A percentile compares a stretch with the other conserved stretches of the same genome.
These are phyloP conservation scores for Boletus tylopilopsis DNA, from an alignment of 768 basidiomycete species.

Conservation along the genomic window DNA sequence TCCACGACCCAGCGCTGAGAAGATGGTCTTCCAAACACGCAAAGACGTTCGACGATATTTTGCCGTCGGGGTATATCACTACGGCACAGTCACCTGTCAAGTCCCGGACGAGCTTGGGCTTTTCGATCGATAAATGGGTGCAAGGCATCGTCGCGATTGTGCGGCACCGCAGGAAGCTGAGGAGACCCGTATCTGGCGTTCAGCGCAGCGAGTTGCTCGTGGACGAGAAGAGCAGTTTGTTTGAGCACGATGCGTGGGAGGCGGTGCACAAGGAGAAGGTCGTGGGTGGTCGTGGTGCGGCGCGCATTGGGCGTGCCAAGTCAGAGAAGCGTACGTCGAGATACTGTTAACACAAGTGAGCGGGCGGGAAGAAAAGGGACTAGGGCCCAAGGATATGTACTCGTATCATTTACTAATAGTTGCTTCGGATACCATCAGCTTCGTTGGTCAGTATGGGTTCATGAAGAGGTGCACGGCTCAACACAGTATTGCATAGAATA, in stretches of 20 bases:
- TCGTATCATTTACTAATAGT: background rate
- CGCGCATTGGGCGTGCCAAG: slow-evolving; percentile 19
- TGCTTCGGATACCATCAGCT: background rate
- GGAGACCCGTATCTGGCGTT: background rate
- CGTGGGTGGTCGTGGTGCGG: background rate
- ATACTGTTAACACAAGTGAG: slow-evolving; percentile 14
- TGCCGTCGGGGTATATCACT: slow-evolving; percentile 45
- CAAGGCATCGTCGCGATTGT: slow-evolving; percentile 33
- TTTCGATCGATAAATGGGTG: slow-evolving; percentile 32
- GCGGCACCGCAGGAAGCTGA: slow-evolving; percentile 17
- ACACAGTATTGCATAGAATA: no score
- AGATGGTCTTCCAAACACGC: slow-evolving; percentile 20
- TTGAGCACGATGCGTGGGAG: slow-evolving; percentile 20
- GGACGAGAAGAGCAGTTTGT: slow-evolving; percentile 20
- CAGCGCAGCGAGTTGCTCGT: slow-evolving; percentile 4
- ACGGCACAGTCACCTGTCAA: slow-evolving; percentile 24
- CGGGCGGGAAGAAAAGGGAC: background rate
- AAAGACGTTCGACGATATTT: slow-evolving; percentile 45
- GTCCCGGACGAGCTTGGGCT: background rate
- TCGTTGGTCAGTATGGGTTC: no score
- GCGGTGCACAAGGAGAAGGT: slow-evolving; percentile 9
- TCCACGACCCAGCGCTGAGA: slow-evolving; percentile 24
- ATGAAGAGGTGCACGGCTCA: no score
- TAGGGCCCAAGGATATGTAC: background rate
- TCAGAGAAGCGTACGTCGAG: slow-evolving; percentile 24